Conservation (phyloP, 2,329 filamentous ascomycete species). For the Ophiostoma angusticollis region DNA sequence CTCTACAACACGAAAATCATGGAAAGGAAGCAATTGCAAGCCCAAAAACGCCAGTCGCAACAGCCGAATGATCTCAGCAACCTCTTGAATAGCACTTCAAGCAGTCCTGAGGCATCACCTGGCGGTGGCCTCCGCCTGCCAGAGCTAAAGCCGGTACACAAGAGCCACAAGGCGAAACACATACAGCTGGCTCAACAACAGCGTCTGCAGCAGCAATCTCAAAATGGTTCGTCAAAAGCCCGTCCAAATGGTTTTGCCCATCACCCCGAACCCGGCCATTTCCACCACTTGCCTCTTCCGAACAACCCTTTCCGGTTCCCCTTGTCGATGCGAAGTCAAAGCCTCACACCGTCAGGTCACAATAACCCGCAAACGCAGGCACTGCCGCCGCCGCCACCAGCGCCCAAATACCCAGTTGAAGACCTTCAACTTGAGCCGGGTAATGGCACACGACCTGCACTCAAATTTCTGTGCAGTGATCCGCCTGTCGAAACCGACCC, state of each 20-base stretch:
- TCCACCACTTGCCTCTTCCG: slow-evolving; percentile 27
- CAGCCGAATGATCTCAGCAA: slow-evolving; percentile 32
- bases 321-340: slow-evolving; percentile 23
- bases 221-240: slow-evolving; percentile 21
- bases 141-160: slow-evolving; percentile 60
- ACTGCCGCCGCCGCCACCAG: slow-evolving; percentile 51
- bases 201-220: slow-evolving; percentile 28
- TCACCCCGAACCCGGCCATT: slow-evolving; percentile 24
- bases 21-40: slow-evolving; percentile 61
- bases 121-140: slow-evolving; percentile 45
- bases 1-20: slow-evolving; percentile 68
- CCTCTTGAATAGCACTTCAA: slow-evolving; percentile 24
- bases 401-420: slow-evolving; percentile 90
- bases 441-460: slow-evolving; percentile 53
- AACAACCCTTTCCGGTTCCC: slow-evolving; percentile 36
- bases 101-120: slow-evolving; percentile 25
- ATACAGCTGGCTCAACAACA: slow-evolving; percentile 21
- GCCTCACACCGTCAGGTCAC: slow-evolving; percentile 25
- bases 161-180: slow-evolving; percentile 49
- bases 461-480: slow-evolving; percentile 66
- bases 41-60: slow-evolving; percentile 45
- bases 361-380: slow-evolving; percentile 28
- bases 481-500: slow-evolving; percentile 38
- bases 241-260: slow-evolving; percentile 13
- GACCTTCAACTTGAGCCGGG: slow-evolving; percentile 71